phyloP scores from a whole-genome alignment of 2,329 filamentous ascomycete genomes.

The Diaporthe vaccinii region DNA sequence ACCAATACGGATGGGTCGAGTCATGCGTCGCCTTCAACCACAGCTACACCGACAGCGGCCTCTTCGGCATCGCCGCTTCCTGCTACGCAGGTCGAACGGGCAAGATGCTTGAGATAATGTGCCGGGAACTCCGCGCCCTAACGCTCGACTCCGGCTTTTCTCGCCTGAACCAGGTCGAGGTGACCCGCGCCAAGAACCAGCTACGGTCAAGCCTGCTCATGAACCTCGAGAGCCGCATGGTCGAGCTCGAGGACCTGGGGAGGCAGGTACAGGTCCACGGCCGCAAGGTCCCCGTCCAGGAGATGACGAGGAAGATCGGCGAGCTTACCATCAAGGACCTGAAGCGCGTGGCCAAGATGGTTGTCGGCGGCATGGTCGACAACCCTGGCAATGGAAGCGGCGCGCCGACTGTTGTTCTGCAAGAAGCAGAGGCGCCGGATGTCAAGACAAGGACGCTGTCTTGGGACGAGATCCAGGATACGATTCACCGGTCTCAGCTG shows the following conservation, averaged over 20 bases:
- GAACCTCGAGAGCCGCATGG: conserved; percentile 98
- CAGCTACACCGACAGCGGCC: conserved; percentile 93
- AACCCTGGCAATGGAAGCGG: conserved; percentile 86
- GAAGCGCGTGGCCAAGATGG: conserved; percentile 81
- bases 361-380: conserved; percentile 81
- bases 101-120: conserved; percentile 95
- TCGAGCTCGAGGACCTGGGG: conserved; percentile 95
- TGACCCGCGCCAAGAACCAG: conserved; percentile 96
- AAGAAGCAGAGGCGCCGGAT: conserved; percentile 86
- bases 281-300: conserved; percentile 87
- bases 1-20: conserved; percentile 98
- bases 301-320: conserved; percentile 94
- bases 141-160: conserved; percentile 82
- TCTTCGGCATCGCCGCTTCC: conserved; percentile 92
- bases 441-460: conserved; percentile 76
- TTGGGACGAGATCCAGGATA: conserved; percentile 92
- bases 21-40: conserved; percentile 97
- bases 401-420: conserved; percentile 92
- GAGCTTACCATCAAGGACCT: conserved; percentile 84
- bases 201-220: conserved; percentile 90
- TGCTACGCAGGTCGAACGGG: conserved; percentile 84
- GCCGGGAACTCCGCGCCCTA: conserved; percentile 85
- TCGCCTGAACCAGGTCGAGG: conserved; percentile 80
- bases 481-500: conserved; percentile 86
- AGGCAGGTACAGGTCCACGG: conserved; percentile 98